Evolutionary conservation across 495 filamentous ascomycete genomes (phyloP).

Genomic region (Neurospora terricola): DNA sequence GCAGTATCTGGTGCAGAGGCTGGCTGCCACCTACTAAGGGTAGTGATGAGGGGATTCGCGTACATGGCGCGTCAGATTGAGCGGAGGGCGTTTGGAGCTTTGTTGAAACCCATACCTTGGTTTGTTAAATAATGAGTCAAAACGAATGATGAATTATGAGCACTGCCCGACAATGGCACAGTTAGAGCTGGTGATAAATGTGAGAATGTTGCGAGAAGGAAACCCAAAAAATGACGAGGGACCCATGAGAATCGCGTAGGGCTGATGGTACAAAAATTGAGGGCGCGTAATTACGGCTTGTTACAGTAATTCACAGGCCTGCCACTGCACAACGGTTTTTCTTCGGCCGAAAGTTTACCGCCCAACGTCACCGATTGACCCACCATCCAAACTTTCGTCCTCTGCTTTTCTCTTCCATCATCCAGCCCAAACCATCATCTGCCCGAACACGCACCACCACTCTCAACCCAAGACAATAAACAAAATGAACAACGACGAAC

Average conservation of each 20-base stretch:
- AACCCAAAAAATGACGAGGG: background rate
- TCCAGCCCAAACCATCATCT: background rate
- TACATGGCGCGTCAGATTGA: background rate
- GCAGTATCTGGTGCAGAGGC: conserved; percentile 71
- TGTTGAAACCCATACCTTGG: background rate
- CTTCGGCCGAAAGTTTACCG: background rate
- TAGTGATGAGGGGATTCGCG: background rate
- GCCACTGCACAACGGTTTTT: background rate
- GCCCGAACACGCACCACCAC: background rate
- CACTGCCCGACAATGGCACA: background rate
- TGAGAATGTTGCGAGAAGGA: background rate
- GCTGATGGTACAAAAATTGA: background rate
- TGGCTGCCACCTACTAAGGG: conserved; percentile 58
- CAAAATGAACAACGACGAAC: conserved; percentile 24
- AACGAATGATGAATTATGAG: background rate
- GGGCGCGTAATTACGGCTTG: background rate
- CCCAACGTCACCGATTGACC: background rate
- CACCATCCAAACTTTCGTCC: background rate
- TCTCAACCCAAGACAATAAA: background rate
- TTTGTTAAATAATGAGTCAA: background rate
- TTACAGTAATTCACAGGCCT: background rate
- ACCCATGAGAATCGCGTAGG: background rate
- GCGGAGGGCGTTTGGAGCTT: background rate
- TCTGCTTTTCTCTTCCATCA: background rate
- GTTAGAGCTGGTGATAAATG: background rate